Conservation (phyloP, 2,329 filamentous ascomycete species). For the Westerdykella aurantiaca region DNA sequence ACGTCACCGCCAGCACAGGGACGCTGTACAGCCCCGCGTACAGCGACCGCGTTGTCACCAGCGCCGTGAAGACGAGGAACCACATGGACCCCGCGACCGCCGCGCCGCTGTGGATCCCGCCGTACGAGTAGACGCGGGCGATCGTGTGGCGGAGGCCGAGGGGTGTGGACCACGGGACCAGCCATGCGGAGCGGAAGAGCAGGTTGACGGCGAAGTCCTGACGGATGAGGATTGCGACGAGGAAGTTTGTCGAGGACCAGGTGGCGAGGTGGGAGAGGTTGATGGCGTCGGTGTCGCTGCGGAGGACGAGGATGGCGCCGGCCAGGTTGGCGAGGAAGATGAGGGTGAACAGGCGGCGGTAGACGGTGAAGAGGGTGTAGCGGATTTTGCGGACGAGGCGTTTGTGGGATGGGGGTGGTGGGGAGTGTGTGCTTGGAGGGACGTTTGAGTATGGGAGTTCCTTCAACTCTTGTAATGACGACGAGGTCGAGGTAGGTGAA, state of each 20-base stretch:
- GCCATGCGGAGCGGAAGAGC: conserved; percentile 27
- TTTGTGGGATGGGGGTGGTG: conserved; percentile 9
- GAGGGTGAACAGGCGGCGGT: conserved; percentile 41
- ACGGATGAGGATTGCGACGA: conserved; percentile 23
- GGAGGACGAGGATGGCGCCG: conserved; percentile 14
- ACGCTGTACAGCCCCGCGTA: conserved; percentile 7
- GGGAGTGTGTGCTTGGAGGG: too few relatives aligned
- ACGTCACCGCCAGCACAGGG: conserved; percentile 16
- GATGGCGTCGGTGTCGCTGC: conserved; percentile 2
- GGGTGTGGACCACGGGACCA: conserved; percentile 23
- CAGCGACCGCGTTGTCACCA: conserved; percentile 24
- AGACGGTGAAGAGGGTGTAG: conserved; percentile 23
- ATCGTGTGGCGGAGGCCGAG: conserved; percentile 17
- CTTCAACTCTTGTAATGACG: background rate
- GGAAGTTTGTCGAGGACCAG: conserved; percentile 30
- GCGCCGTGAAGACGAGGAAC: conserved; percentile 39
- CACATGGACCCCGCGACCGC: conserved; percentile 34
- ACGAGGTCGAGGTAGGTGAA: too few relatives aligned
- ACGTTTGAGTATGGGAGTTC: background rate
- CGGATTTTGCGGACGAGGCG: conserved; percentile 14
- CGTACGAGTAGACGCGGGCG: conserved; percentile 29
- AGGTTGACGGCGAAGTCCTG: conserved; percentile 30
- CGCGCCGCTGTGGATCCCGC: conserved; percentile 32
- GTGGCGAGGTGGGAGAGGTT: conserved; percentile 17
- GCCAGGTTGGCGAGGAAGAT: conserved; percentile 38